phyloP scores from a whole-genome alignment of 768 basidiomycete species.

The Phylloporus scabripes region DNA sequence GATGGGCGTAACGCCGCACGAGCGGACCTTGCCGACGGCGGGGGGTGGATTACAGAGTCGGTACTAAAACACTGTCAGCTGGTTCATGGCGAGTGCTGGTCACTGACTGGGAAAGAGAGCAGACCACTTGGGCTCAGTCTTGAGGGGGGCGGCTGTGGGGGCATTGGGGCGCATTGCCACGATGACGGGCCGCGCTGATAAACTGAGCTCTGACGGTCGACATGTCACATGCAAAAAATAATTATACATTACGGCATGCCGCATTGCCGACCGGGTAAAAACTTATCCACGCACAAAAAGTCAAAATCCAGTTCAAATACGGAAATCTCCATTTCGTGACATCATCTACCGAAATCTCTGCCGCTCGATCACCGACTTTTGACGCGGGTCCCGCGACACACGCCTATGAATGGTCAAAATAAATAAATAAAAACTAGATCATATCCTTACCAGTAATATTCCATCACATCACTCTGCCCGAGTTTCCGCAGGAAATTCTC shows the following conservation, averaged over 20 bases:
- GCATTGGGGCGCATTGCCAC: constrained; percentile 8
- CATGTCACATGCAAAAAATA: constrained; percentile 6
- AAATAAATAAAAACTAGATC: neutral
- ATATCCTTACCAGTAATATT: constrained; percentile 74
- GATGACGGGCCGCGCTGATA: constrained; percentile 5
- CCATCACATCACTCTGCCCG: constrained; percentile 88
- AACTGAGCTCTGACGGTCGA: constrained; percentile 3
- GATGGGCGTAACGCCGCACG: constrained; percentile 62
- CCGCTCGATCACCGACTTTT: constrained; percentile 74
- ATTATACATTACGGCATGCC: neutral
- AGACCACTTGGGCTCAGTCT: constrained; percentile 32
- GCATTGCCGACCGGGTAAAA: constrained; percentile 9
- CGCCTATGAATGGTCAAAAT: constrained; percentile 48
- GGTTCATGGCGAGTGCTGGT: neutral
- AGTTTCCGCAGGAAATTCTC: constrained; percentile 90
- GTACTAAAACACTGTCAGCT: constrained; percentile 14
- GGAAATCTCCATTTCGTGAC: neutral
- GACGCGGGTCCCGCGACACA: constrained; percentile 61
- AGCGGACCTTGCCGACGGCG: constrained; percentile 61
- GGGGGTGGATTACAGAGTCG: constrained; percentile 67
- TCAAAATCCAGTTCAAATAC: constrained; percentile 1
- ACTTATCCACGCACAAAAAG: constrained; percentile 9
- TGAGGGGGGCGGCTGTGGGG: constrained; percentile 25
- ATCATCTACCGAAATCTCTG: constrained; percentile 55
- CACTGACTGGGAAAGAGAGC: constrained; percentile 37